These are phyloP conservation scores for Rhynchosporium agropyri DNA, from an alignment of 2,329 filamentous ascomycete genomes.

Conservation along the genomic window DNA sequence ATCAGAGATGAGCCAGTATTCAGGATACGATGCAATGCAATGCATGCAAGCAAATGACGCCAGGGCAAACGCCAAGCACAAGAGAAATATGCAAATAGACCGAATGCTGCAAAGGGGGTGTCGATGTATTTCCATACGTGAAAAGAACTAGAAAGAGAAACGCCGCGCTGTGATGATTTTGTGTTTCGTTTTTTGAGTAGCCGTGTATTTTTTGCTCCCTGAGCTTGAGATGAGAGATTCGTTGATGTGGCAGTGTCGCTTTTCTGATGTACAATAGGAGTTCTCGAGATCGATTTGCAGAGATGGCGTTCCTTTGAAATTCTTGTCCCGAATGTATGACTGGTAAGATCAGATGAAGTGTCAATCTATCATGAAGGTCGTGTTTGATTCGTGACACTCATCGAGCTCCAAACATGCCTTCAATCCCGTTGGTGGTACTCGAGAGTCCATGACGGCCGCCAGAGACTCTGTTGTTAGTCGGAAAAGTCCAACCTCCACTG, in stretches of 20 bases:
- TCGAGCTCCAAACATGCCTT: constrained; percentile 31
- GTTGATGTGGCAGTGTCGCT: neutral
- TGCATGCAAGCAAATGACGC: neutral
- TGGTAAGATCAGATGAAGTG: neutral
- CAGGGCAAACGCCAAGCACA: neutral
- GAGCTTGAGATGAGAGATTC: neutral
- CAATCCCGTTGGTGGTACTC: constrained; percentile 27
- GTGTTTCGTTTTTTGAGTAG: neutral
- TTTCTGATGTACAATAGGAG: neutral
- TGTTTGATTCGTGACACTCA: constrained; percentile 8
- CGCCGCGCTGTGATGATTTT: constrained; percentile 13
- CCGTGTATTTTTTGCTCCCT: neutral
- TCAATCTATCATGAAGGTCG: neutral
- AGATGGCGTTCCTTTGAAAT: neutral
- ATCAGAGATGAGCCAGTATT: too few relatives aligned
- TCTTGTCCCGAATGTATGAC: neutral
- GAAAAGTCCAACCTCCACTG: constrained; percentile 40
- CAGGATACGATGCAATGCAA: neutral
- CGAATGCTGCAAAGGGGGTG: constrained; percentile 13
- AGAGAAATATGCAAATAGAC: neutral
- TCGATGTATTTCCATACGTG: constrained; percentile 8
- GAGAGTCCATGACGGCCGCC: constrained; percentile 26
- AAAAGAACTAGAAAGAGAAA: neutral
- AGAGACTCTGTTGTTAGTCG: constrained; percentile 27
- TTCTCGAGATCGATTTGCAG: neutral